Conservation (phyloP, 2,329 filamentous ascomycete genomes). For the Fusarium floridanum region DNA sequence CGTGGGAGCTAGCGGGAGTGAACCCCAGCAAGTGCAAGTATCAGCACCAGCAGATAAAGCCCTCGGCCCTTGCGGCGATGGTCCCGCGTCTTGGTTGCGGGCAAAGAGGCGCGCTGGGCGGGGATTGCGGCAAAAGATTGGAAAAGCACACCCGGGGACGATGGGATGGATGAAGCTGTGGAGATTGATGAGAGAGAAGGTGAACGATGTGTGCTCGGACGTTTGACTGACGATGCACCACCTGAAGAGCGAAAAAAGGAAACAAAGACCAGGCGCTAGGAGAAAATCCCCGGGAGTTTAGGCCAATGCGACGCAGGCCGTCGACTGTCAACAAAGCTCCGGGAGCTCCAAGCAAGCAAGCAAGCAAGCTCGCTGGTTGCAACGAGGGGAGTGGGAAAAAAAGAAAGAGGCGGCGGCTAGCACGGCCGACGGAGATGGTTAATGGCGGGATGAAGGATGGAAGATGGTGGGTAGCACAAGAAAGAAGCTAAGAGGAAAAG, state of each 20-base stretch:
- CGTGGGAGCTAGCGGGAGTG: slow-evolving; percentile 18
- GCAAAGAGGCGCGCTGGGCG: slow-evolving; percentile 3
- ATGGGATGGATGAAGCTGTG: not conserved
- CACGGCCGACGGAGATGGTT: slow-evolving; percentile 32
- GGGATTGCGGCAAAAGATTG: slow-evolving; percentile 20
- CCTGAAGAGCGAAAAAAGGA: not conserved
- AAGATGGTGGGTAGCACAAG: slow-evolving; percentile 38
- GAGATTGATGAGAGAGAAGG: not conserved
- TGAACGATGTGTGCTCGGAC: not conserved
- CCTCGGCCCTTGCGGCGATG: slow-evolving; percentile 13
- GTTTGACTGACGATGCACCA: not conserved
- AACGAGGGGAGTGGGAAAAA: not conserved
- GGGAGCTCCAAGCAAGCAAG: slow-evolving; percentile 3
- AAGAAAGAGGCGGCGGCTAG: slow-evolving; percentile 31
- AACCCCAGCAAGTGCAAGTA: slow-evolving; percentile 10
- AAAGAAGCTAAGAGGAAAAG: slow-evolving; percentile 18
- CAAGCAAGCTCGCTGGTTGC: not conserved
- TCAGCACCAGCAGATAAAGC: slow-evolving; percentile 8
- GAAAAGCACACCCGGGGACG: slow-evolving; percentile 7
- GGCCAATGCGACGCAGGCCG: slow-evolving; percentile 23
- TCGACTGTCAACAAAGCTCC: slow-evolving; percentile 20
- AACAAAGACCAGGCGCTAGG: slow-evolving; percentile 26
- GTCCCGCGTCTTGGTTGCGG: not conserved
- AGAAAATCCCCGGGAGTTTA: slow-evolving; percentile 34
- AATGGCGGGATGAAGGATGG: slow-evolving; percentile 24